phyloP scores from a whole-genome alignment of 169 alveolate genomes.

The Toxoplasma gondii region DNA sequence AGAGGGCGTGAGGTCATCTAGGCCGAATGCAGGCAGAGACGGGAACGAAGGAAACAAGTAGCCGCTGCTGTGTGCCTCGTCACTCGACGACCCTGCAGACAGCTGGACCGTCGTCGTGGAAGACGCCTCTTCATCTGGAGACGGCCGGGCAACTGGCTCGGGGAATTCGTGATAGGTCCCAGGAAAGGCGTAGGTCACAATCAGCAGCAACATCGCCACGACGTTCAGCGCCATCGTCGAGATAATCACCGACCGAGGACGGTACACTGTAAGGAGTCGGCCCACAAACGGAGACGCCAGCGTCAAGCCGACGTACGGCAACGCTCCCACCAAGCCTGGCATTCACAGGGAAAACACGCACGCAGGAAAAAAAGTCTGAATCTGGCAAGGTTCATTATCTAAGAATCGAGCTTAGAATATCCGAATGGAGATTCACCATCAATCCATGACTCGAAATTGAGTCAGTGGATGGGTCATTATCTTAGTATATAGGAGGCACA shows the following conservation, averaged over 20 bases:
- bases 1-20: conserved; percentile 50
- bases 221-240: conserved; percentile 53
- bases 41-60: conserved; percentile 26
- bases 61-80: neutral
- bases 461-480: too few species aligned
- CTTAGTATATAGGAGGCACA: too few species aligned
- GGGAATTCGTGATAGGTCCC: neutral
- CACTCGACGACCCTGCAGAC: conserved; percentile 10
- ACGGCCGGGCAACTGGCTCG: neutral
- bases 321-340: conserved; percentile 64
- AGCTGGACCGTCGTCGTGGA: neutral
- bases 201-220: conserved; percentile 36
- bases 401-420: too few species aligned
- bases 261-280: conserved; percentile 39
- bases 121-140: neutral
- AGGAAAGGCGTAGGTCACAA: conserved; percentile 27
- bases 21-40: conserved; percentile 39
- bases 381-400: too few species aligned
- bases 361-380: neutral
- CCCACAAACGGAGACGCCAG: conserved; percentile 56
- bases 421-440: too few species aligned
- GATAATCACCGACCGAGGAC: conserved; percentile 36
- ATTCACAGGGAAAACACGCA: neutral
- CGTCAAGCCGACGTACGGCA: conserved; percentile 64
- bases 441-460: too few species aligned